Evolutionary conservation across 2,329 filamentous ascomycete genomes (phyloP).

Genomic region (Trichoderma pleuroti): DNA sequence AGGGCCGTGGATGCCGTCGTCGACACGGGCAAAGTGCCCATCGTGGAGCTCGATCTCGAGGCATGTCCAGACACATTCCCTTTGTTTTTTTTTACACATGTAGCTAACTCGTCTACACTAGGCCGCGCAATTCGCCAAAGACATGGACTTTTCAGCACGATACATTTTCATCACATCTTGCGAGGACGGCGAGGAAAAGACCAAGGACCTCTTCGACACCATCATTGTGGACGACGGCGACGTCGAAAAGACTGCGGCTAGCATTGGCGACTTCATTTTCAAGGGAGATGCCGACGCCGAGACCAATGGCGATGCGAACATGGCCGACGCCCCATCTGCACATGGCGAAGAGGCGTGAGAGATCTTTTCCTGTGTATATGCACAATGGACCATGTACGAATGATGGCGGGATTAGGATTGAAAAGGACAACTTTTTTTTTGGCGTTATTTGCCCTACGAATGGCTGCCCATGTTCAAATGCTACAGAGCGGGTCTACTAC

Average conservation of each 20-base stretch:
- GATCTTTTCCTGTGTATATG: too few relatives aligned
- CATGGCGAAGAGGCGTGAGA: background rate
- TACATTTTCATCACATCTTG: constrained; percentile 50
- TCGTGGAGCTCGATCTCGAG: constrained; percentile 52
- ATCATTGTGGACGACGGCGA: constrained; percentile 29
- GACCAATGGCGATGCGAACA: constrained; percentile 20
- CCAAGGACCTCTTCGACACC: constrained; percentile 29
- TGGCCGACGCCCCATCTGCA: constrained; percentile 20
- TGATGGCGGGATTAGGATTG: background rate
- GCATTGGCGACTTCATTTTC: constrained; percentile 31
- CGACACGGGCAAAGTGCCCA: constrained; percentile 56
- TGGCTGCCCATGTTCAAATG: background rate
- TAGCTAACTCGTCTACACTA: constrained; percentile 26
- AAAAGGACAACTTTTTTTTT: background rate
- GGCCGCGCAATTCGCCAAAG: constrained; percentile 56
- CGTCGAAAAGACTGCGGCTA: constrained; percentile 23
- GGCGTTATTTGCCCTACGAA: background rate
- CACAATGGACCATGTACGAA: background rate
- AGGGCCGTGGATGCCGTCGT: constrained; percentile 50
- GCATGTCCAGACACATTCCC: constrained; percentile 36
- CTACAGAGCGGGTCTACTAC: background rate
- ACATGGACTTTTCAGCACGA: constrained; percentile 53
- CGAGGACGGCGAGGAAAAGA: constrained; percentile 27
- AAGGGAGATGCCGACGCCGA: constrained; percentile 8
- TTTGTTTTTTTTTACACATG: background rate